A percentile compares a stretch with the other conserved stretches of the same genome.
These are phyloP conservation scores for Mycogone perniciosa DNA, from an alignment of 2,329 filamentous ascomycete species.

Conservation along the genomic window DNA sequence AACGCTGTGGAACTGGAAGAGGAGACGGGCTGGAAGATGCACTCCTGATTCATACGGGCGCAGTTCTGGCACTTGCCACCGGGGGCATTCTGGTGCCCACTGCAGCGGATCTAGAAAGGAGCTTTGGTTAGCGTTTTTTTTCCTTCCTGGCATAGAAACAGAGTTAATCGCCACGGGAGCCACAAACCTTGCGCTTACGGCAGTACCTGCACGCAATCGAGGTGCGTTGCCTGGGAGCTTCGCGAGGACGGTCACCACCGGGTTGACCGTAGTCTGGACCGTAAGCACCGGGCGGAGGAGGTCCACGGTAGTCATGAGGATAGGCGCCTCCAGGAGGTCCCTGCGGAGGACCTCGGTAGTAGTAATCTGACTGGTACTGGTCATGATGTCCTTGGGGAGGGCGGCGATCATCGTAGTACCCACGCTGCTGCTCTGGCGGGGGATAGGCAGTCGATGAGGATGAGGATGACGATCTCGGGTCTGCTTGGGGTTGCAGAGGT, in stretches of 20 bases:
- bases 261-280: slow-evolving; percentile 30
- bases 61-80: slow-evolving; percentile 57
- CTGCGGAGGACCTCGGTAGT: slow-evolving; percentile 26
- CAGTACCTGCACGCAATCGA: slow-evolving; percentile 57
- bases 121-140: slow-evolving; percentile 3
- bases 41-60: slow-evolving; percentile 56
- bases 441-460: slow-evolving; percentile 25
- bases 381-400: slow-evolving; percentile 29
- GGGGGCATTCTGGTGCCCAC: slow-evolving; percentile 52
- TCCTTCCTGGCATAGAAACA: neutral
- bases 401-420: slow-evolving; percentile 31
- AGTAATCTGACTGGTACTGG: slow-evolving; percentile 31
- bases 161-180: slow-evolving; percentile 8
- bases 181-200: slow-evolving; percentile 51
- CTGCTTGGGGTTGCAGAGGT: slow-evolving; percentile 32
- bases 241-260: slow-evolving; percentile 28
- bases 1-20: slow-evolving; percentile 51
- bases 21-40: slow-evolving; percentile 54
- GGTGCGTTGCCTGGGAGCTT: slow-evolving; percentile 51
- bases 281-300: slow-evolving; percentile 24
- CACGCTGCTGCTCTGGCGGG: slow-evolving; percentile 33
- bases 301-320: slow-evolving; percentile 22
- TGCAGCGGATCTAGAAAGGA: slow-evolving; percentile 49
- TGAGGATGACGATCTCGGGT: slow-evolving; percentile 22
- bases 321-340: slow-evolving; percentile 25